These are phyloP conservation scores for Saccharomyces kudriavzevii DNA, from an alignment of 805 yeast genomes.

Conservation along the genomic window DNA sequence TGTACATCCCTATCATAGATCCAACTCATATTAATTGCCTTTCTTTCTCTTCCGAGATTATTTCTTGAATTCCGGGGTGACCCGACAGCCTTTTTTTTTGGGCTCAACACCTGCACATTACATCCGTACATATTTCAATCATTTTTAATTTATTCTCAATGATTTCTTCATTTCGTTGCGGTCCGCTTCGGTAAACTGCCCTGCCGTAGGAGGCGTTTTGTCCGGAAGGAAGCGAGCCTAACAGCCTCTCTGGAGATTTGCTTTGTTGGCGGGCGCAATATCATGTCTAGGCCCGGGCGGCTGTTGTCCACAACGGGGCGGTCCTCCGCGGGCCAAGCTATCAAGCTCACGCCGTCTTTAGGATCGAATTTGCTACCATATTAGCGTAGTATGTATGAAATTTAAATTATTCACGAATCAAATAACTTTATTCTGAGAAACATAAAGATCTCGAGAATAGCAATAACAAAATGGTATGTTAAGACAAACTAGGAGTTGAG, in stretches of 20 bases:
- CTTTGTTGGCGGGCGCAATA: neutral
- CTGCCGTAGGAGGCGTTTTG: neutral
- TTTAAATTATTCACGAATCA: neutral
- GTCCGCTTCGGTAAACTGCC: neutral
- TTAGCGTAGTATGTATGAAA: neutral
- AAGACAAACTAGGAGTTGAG: neutral
- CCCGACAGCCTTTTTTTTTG: neutral
- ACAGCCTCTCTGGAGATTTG: neutral
- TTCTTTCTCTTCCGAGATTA: neutral
- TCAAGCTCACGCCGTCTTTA: neutral
- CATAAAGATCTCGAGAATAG: slow-evolving; percentile 1
- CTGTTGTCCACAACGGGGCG: neutral
- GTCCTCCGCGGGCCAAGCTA: neutral
- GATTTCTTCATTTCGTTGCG: too few relatives aligned
- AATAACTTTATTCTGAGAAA: neutral
- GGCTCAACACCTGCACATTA: neutral
- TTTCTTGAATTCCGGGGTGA: neutral
- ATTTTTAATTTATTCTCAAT: neutral
- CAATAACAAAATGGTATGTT: slow-evolving; percentile 3
- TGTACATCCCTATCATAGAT: neutral
- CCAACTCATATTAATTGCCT: neutral
- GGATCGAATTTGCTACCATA: neutral
- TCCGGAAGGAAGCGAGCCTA: neutral
- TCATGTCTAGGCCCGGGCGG: neutral
- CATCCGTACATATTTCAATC: neutral